These are phyloP conservation scores for Penicillium corylophilum DNA, from an alignment of 2,329 filamentous ascomycete genomes.

Conservation along the genomic window DNA sequence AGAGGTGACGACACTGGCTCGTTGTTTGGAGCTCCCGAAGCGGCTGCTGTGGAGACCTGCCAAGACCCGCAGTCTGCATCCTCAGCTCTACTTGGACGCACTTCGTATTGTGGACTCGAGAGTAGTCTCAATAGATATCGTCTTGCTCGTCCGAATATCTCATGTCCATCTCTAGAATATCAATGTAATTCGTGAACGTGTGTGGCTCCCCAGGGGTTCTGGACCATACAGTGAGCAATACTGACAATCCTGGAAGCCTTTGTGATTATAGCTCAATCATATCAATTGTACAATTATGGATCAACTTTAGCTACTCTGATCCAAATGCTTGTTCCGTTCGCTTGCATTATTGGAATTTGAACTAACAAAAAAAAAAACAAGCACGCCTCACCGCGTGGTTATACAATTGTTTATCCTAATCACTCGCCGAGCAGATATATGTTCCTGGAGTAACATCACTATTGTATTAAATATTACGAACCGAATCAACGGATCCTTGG, in stretches of 20 bases:
- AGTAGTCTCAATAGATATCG: neutral
- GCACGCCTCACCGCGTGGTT: neutral
- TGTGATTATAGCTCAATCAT: neutral
- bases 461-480: neutral
- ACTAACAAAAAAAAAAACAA: neutral
- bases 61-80: slow-evolving; percentile 20
- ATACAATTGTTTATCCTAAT: neutral
- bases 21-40: slow-evolving; percentile 22
- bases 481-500: neutral
- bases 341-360: too few species aligned
- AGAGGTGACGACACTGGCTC: slow-evolving; percentile 27
- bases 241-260: neutral
- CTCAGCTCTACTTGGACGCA: neutral
- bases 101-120: neutral
- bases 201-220: neutral
- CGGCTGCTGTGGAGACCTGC: slow-evolving; percentile 21
- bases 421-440: neutral
- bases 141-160: neutral
- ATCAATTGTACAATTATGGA: too few species aligned
- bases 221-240: neutral
- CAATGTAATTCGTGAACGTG: neutral
- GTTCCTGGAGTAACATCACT: neutral
- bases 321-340: too few species aligned
- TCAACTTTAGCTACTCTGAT: too few species aligned
- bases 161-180: neutral